Evolutionary conservation across 768 basidiomycete genomes (phyloP), one percentile per base, ranked within the genome.

Genomic region (Guyanaporus albipodus): DNA sequence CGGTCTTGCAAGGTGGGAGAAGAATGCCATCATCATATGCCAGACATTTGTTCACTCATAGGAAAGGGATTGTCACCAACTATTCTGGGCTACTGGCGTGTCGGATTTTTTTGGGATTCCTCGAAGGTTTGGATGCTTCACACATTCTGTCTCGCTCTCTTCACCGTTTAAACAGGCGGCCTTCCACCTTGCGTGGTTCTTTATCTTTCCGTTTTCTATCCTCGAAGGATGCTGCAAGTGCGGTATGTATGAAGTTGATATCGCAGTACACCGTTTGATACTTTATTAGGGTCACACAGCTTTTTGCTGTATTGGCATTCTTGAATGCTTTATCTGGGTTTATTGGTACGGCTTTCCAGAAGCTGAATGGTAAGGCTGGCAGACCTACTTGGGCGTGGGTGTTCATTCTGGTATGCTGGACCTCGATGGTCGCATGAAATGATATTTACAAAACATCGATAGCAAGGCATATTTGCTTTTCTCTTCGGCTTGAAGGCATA

Each of bases 381-480:
- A 73, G 66, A 43, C 68, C 74, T 1, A 82, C 78, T 2, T 85
- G 82, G 83, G 69, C 74, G 27, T 83, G 79, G 81, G 73, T 81
- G 50, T 77, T 80, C 46, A 77, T 79, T 35, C 42, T 78, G n/a
- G 75, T 77, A 58, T 2, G 61, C 52, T 0, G 2, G 32, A 38
- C 12, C 7, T 2, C 4, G 3, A 31, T 31, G 14, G 2, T 1
- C 3, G 28, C 11, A 1, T 32, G 6, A 36, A 21, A 19, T 35
- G 29, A 27, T 12, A 15, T 35, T 49, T 12, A 56, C 27, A 3
- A 1, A 4, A 33, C 14, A n/a, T 11, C 9, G 27, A 17, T 24
- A 70, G 63, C 78, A 87, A 62, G 86, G 87, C 1, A 63, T 75
- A 6, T 79, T 88, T 62, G 84, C 85, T 0, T 64, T 79, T 45